Conservation (phyloP, 768 basidiomycete species). For the Macrolepiota fuliginosa region DNA sequence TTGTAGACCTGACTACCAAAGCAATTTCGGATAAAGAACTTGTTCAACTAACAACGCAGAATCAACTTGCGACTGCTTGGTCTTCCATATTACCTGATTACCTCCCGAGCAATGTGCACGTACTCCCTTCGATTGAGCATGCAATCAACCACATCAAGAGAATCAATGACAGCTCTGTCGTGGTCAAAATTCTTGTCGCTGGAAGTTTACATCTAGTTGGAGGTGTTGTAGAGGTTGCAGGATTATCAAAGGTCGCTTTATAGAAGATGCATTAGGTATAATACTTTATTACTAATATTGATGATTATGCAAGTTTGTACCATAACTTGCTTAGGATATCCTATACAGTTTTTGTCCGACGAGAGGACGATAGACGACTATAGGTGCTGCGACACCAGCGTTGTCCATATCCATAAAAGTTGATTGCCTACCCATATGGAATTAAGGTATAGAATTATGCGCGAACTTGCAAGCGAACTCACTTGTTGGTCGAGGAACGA, state of each 20-base stretch:
- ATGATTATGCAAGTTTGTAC: background rate
- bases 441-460: background rate
- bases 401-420: conserved; percentile 41
- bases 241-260: conserved; percentile 67
- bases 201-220: conserved; percentile 95
- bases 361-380: background rate
- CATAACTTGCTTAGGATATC: background rate
- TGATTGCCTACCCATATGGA: conserved; percentile 42
- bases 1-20: conserved; percentile 72
- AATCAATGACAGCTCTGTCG: conserved; percentile 24
- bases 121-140: conserved; percentile 86
- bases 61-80: conserved; percentile 78
- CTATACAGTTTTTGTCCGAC: background rate
- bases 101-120: conserved; percentile 62
- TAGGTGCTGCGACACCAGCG: background rate
- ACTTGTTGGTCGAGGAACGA: conserved; percentile 59
- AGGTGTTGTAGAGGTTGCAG: conserved; percentile 89
- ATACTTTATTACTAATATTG: background rate
- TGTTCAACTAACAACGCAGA: conserved; percentile 67
- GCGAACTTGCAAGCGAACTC: conserved; percentile 12
- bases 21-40: conserved; percentile 64
- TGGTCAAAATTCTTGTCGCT: conserved; percentile 71
- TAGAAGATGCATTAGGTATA: conserved; percentile 23
- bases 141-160: conserved; percentile 67
- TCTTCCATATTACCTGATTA: conserved; percentile 57